Percentiles rank a stretch among this genome's conserved stretches.
phyloP scores from a whole-genome alignment of 768 basidiomycete species.

The Agaricus subrufescens region DNA sequence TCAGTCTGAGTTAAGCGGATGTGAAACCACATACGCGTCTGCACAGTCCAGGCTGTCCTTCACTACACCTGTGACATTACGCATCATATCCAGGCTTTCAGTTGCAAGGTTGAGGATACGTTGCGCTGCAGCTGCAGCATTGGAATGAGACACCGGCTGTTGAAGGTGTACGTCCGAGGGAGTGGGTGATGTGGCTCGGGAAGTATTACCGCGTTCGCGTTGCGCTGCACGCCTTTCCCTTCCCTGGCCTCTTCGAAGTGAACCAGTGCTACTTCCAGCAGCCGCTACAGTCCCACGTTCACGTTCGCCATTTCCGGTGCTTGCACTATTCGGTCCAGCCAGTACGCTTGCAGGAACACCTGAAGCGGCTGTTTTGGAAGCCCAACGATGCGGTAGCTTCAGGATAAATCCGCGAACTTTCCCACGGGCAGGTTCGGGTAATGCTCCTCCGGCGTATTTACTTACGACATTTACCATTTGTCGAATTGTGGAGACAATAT shows the following conservation, averaged over 20 bases:
- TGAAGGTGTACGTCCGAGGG: not conserved
- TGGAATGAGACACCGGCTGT: constrained; percentile 33
- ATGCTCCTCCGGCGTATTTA: constrained; percentile 79
- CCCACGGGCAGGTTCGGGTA: constrained; percentile 78
- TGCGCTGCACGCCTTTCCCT: constrained; percentile 25
- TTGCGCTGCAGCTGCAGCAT: constrained; percentile 73
- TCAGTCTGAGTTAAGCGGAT: constrained; percentile 11
- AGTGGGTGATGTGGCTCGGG: constrained; percentile 2
- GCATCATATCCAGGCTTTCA: constrained; percentile 92
- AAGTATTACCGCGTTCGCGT: constrained; percentile 35
- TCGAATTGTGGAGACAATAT: constrained; percentile 85
- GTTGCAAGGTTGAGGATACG: constrained; percentile 79
- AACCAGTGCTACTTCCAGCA: constrained; percentile 27
- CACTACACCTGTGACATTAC: constrained; percentile 82
- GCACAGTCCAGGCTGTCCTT: constrained; percentile 85
- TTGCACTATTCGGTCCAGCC: not conserved
- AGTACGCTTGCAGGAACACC: constrained; percentile 6
- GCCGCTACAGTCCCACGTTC: constrained; percentile 29
- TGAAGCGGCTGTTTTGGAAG: constrained; percentile 33
- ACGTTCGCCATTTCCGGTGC: constrained; percentile 12
- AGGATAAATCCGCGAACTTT: constrained; percentile 76
- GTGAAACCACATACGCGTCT: constrained; percentile 56
- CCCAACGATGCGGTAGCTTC: constrained; percentile 79
- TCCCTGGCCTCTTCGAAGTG: constrained; percentile 22
- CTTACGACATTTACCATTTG: constrained; percentile 86